Evolutionary conservation across 495 filamentous ascomycete species (phyloP).

Genomic region (Thermothielavioides terrestris): DNA sequence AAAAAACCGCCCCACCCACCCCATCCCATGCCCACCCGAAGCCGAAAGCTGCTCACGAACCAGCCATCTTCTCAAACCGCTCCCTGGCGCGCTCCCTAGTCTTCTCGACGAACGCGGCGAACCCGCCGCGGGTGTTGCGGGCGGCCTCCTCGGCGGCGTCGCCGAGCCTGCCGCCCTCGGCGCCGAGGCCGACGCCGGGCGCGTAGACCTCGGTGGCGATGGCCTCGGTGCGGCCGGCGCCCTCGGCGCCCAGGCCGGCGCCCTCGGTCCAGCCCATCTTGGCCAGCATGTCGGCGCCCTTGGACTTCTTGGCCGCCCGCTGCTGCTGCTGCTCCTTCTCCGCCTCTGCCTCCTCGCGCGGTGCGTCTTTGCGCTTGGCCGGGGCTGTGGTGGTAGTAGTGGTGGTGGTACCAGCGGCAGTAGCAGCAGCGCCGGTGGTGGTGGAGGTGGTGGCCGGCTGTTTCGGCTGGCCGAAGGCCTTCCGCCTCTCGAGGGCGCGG

Average conservation of each 20-base stretch:
- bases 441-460: slow-evolving; percentile 8
- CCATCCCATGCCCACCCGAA: too few relatives aligned
- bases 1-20: too few relatives aligned
- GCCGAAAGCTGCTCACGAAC: too few relatives aligned
- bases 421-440: slow-evolving; percentile 1
- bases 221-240: slow-evolving; percentile 66
- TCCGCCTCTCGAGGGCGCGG: slow-evolving; percentile 71
- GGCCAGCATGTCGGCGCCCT: slow-evolving; percentile 72
- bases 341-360: not conserved
- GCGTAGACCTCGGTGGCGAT: slow-evolving; percentile 73
- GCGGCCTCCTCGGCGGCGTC: slow-evolving; percentile 75
- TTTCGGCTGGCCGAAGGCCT: slow-evolving; percentile 61
- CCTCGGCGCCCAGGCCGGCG: slow-evolving; percentile 70
- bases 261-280: slow-evolving; percentile 90
- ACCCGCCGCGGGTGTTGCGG: slow-evolving; percentile 59
- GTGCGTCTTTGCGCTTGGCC: slow-evolving; percentile 28
- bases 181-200: slow-evolving; percentile 77
- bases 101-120: slow-evolving; percentile 67
- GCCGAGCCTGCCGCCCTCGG: slow-evolving; percentile 72
- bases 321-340: slow-evolving; percentile 11
- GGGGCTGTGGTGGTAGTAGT: not conserved
- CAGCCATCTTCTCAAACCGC: slow-evolving; percentile 62
- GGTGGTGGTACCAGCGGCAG: not conserved
- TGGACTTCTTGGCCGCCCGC: slow-evolving; percentile 48
- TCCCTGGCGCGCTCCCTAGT: slow-evolving; percentile 73